phyloP scores from a whole-genome alignment of 441 rosid species.

The Syzygium malaccense region DNA sequence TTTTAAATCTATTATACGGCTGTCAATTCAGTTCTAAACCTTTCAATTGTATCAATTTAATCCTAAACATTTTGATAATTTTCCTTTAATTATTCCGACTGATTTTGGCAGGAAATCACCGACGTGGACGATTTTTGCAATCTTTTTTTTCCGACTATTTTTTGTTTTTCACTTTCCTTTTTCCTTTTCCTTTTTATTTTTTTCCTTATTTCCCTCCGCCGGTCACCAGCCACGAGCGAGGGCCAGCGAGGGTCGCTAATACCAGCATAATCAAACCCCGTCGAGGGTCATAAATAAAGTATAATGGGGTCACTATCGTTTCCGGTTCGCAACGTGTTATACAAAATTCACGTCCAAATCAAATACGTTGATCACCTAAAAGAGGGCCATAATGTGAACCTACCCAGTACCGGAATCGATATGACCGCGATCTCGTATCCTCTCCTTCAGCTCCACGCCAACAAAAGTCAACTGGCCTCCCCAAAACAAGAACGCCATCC shows the following conservation, averaged over 20 bases:
- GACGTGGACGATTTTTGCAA: rapidly evolving
- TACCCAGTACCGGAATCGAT: background rate
- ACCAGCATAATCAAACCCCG: too few relatives aligned
- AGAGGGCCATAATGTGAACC: background rate
- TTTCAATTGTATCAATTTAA: background rate
- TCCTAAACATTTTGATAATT: background rate
- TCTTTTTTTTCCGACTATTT: background rate
- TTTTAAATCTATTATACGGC: rapidly evolving
- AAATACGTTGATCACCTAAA: background rate
- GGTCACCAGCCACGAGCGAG: background rate
- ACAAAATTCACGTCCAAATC: too few relatives aligned
- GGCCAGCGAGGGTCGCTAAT: background rate
- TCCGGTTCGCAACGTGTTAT: too few relatives aligned
- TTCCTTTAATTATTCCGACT: background rate
- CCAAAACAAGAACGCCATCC: background rate
- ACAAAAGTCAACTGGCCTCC: background rate
- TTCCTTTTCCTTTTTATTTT: too few relatives aligned
- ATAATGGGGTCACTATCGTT: too few relatives aligned
- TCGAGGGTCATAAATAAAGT: too few relatives aligned
- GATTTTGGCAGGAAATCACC: background rate
- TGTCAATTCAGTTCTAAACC: background rate
- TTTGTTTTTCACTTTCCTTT: background rate
- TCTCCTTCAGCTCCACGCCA: background rate
- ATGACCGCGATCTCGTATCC: background rate
- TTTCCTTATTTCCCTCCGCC: rapidly evolving